Conservation (phyloP, 1,284 basidiomycete genomes). For the Golubevia sp. region DNA sequence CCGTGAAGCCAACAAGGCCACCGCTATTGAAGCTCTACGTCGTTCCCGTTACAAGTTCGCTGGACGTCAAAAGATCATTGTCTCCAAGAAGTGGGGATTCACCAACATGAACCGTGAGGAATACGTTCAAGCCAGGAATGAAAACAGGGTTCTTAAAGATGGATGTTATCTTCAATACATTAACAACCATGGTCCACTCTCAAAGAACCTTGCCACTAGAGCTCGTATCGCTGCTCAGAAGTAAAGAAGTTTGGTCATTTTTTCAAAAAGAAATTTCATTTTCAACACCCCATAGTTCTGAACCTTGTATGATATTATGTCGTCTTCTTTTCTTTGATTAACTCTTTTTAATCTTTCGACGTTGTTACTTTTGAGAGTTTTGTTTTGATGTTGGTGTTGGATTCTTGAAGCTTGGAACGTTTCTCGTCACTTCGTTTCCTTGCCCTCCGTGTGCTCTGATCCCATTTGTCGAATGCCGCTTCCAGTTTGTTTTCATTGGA, state of each 20-base stretch:
- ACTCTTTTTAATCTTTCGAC: no score
- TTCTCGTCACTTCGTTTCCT: no score
- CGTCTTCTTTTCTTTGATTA: no score
- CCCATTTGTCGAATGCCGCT: no score
- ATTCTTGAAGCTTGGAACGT: no score
- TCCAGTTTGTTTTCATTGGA: no score
- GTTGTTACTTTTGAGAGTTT: no score
- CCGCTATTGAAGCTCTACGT: slow-evolving; percentile 59
- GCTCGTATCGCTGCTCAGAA: slow-evolving; percentile 55
- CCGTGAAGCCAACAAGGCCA: slow-evolving; percentile 54
- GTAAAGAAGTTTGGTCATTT: slow-evolving; percentile 26
- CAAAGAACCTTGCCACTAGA: slow-evolving; percentile 55
- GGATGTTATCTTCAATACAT: slow-evolving; percentile 28
- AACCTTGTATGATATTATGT: neutral
- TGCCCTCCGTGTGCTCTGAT: no score
- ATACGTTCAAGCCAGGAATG: slow-evolving; percentile 83
- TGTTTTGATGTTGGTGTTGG: no score
- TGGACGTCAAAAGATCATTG: slow-evolving; percentile 97
- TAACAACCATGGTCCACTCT: slow-evolving; percentile 54
- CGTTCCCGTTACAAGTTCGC: slow-evolving; percentile 97
- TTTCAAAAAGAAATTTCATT: no score
- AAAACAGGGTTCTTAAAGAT: slow-evolving; percentile 63
- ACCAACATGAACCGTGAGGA: slow-evolving; percentile 91
- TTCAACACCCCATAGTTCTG: no score
- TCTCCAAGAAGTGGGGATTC: slow-evolving; percentile 76